Base-by-base conservation (phyloP, 2,329 filamentous ascomycete species). In the Teratosphaeria zuluensis region DNA sequence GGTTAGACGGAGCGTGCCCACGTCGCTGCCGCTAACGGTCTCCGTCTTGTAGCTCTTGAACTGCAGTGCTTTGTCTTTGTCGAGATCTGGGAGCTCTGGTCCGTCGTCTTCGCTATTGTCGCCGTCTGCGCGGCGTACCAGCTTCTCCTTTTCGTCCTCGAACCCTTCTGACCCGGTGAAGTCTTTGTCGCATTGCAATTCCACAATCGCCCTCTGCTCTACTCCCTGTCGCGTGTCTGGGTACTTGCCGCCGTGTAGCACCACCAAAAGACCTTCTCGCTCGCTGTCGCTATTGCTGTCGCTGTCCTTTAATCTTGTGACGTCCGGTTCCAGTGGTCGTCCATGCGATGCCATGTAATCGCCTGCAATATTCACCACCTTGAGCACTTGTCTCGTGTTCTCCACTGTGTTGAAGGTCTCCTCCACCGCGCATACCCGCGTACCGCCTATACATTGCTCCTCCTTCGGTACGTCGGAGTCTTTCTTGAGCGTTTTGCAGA, bases 121-220 rank as follows among this genome's bases (percentile, higher is more conserved):
- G 3, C 70, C 64, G 59, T 63, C 19, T 21, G 42, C 42, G 5
- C 16, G 21, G 16, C 6, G 42, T n/a, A 48, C 70, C 53, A n/a
- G 24, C 35, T 19, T 9, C 42, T 19, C 46, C 24, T 53, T 48
- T n/a, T 71, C 70, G 63, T 80, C 83, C 66, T 88, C 84, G 64
- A 83, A 84, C 63, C 79, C 75, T 60, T 96, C 92, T 6, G 87
- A 80, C 0, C 92, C 92, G 8, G 85, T 85, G 64, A 82, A 80
- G 1, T 87, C 80, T 32, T 75, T 77, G 69, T 95, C 87, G 75
- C 94, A 99, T 21, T 92, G 72, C 66, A 97, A 91, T 68, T 95
- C 89, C 57, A 97, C 83, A 9, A 95, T 81, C 3, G 91, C 89
- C 68, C 84, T 85, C 72, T 95, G 88, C 60, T 83, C 77, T 31